Evolutionary conservation across 176 grass and related monocot genomes (phyloP).

Genomic region (Themeda triandra): DNA sequence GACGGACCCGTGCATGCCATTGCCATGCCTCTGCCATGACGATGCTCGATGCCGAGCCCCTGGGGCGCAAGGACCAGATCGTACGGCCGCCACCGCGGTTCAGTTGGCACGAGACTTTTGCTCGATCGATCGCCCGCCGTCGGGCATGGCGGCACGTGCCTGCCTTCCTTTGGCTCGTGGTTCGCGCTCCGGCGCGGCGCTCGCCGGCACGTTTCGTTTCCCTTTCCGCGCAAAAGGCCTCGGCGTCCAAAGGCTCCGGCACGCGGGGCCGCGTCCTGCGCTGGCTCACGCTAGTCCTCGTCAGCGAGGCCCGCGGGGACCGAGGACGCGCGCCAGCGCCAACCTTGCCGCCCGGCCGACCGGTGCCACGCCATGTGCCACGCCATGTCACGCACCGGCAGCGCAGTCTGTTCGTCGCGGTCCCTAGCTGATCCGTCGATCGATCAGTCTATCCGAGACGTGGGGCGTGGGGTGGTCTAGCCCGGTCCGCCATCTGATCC

Average conservation of each 20-base stretch:
- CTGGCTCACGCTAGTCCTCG: conserved; percentile 5
- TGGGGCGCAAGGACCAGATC: neutral
- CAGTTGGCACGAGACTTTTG: neutral
- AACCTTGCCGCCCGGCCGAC: too few relatives aligned
- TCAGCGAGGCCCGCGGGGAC: neutral
- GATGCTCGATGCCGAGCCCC: neutral
- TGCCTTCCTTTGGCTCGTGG: neutral
- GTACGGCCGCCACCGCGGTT: neutral
- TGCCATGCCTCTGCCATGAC: too few relatives aligned
- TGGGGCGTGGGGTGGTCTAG: neutral
- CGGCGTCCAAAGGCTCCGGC: neutral
- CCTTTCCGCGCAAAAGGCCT: neutral
- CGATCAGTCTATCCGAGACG: neutral
- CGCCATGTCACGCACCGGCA: neutral
- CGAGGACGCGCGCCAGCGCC: neutral
- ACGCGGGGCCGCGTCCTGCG: neutral
- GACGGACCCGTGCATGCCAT: neutral
- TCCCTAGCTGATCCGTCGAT: neutral
- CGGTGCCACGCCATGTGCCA: conserved; percentile 1
- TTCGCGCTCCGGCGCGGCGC: neutral
- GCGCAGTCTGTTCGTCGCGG: neutral
- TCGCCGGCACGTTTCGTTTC: neutral
- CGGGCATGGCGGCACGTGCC: neutral
- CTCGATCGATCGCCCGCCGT: neutral
- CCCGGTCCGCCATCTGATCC: conserved; percentile 4